Percentiles rank a stretch among this genome's conserved stretches.
Conservation (phyloP, 2,329 filamentous ascomycete genomes). For the Venturia effusa region DNA sequence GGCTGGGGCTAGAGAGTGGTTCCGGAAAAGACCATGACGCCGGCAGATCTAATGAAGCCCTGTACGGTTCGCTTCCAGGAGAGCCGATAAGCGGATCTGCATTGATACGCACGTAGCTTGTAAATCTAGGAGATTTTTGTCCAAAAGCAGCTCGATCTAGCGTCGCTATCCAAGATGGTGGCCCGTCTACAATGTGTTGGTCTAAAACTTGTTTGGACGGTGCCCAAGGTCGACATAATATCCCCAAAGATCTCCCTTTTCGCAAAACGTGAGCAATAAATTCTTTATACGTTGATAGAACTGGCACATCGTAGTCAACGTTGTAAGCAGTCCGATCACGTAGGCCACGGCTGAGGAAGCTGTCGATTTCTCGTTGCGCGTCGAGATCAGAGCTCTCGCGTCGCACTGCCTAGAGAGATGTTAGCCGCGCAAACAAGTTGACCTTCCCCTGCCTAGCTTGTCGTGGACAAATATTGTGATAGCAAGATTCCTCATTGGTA, state of each 20-base stretch:
- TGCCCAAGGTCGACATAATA: conserved; percentile 7
- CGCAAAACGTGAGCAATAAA: background rate
- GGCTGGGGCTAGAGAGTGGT: background rate
- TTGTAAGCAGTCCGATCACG: background rate
- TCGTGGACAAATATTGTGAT: too few species aligned
- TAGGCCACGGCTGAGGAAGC: background rate
- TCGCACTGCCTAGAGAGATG: background rate
- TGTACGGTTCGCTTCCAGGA: conserved; percentile 13
- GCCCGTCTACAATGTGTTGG: background rate
- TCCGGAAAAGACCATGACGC: background rate
- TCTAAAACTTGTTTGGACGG: background rate
- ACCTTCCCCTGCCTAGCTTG: too few species aligned
- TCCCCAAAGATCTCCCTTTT: background rate
- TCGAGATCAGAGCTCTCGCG: background rate
- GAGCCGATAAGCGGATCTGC: conserved; percentile 26
- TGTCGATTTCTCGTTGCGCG: conserved; percentile 1
- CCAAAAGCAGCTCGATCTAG: conserved; percentile 5
- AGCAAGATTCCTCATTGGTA: too few species aligned
- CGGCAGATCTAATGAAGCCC: background rate
- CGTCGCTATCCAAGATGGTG: conserved; percentile 4
- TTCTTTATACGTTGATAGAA: background rate
- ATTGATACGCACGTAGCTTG: conserved; percentile 15
- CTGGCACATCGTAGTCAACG: background rate
- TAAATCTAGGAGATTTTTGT: background rate
- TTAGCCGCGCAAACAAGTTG: background rate